Conservation (phyloP, 2,329 filamentous ascomycete genomes). For the Coleophoma cylindrospora region DNA sequence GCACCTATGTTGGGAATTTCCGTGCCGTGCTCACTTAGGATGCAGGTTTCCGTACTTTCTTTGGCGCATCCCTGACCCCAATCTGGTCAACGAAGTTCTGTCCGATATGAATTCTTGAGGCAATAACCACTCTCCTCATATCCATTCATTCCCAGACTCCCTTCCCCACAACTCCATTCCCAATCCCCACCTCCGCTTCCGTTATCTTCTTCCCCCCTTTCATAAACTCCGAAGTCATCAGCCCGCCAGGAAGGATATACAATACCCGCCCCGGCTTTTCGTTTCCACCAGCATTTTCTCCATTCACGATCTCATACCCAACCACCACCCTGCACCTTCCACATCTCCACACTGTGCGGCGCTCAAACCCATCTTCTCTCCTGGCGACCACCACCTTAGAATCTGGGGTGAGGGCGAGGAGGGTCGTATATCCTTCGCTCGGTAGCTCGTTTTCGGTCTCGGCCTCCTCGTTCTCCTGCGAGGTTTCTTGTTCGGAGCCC, state of each 20-base stretch:
- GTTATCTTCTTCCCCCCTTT: constrained; percentile 26
- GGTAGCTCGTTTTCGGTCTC: constrained; percentile 14
- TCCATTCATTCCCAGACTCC: constrained; percentile 28
- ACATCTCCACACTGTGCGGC: constrained; percentile 54
- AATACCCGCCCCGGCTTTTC: constrained; percentile 34
- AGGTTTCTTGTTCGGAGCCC: constrained; percentile 8
- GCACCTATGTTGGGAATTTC: no score
- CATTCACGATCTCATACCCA: constrained; percentile 55
- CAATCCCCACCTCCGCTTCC: constrained; percentile 26
- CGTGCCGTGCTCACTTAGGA: no score
- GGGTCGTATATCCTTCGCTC: constrained; percentile 35
- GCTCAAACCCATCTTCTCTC: constrained; percentile 62
- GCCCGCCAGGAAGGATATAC: constrained; percentile 55
- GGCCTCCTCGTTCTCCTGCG: constrained; percentile 12
- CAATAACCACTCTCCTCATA: constrained; percentile 16
- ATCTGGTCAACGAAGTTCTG: no score
- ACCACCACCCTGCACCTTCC: constrained; percentile 54
- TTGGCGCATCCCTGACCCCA: no score
- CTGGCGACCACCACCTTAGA: constrained; percentile 44
- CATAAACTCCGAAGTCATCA: constrained; percentile 55
- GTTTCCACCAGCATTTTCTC: constrained; percentile 14
- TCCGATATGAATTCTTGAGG: not conserved
- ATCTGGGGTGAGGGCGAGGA: constrained; percentile 43
- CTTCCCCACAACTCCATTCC: constrained; percentile 14
- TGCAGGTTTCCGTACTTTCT: no score